A percentile compares a stretch with the other conserved stretches of the same genome.
phyloP scores from a whole-genome alignment of 2,329 filamentous ascomycete species.

The Epichloe typhina region DNA sequence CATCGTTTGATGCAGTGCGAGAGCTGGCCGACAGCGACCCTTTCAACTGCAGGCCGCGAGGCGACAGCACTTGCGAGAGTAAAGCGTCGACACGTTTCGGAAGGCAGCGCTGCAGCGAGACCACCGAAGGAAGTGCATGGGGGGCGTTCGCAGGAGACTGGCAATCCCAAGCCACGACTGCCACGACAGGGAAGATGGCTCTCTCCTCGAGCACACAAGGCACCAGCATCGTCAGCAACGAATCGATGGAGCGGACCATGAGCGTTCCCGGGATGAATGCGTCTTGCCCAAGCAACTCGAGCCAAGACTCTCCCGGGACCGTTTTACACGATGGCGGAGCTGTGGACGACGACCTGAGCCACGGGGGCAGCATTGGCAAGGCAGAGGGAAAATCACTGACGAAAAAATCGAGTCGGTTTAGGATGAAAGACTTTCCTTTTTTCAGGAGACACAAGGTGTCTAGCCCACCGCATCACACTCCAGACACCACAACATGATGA shows the following conservation, averaged over 20 bases:
- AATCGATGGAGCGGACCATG: constrained; percentile 38
- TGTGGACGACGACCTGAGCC: constrained; percentile 19
- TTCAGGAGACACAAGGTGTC: constrained; percentile 39
- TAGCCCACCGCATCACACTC: constrained; percentile 18
- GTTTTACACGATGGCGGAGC: constrained; percentile 12
- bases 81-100: constrained; percentile 26
- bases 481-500: constrained; percentile 22
- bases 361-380: constrained; percentile 31
- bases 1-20: constrained; percentile 32
- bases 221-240: constrained; percentile 50
- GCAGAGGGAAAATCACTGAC: constrained; percentile 38
- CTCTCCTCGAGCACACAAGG: constrained; percentile 52
- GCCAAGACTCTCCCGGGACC: constrained; percentile 14
- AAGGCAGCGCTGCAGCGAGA: constrained; percentile 46
- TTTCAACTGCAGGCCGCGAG: constrained; percentile 24
- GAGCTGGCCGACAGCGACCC: constrained; percentile 38
- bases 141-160: constrained; percentile 43
- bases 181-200: constrained; percentile 50
- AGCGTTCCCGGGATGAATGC: constrained; percentile 29
- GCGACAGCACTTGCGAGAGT: constrained; percentile 19
- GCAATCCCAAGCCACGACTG: constrained; percentile 51
- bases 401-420: constrained; percentile 51
- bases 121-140: constrained; percentile 46
- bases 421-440: constrained; percentile 47
- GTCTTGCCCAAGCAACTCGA: constrained; percentile 22